A percentile compares a stretch with the other conserved stretches of the same genome.
phyloP scores from a whole-genome alignment of 352 stramenopile genomes.

The Phytophthora niederhauseri region DNA sequence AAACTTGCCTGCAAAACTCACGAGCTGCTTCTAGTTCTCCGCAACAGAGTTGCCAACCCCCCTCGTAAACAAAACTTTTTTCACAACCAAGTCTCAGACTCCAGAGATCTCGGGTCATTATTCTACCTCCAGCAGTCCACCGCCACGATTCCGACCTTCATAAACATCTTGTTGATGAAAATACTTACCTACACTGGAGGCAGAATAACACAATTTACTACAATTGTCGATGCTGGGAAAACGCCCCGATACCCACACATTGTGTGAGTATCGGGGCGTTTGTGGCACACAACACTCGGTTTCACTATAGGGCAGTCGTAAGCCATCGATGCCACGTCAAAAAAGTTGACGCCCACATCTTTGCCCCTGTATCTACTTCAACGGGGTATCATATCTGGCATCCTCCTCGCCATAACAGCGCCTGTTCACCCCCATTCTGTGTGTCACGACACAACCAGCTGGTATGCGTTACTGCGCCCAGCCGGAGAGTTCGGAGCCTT shows the following conservation, averaged over 20 bases:
- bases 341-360: neutral
- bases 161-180: neutral
- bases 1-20: neutral
- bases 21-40: neutral
- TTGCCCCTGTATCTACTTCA: neutral
- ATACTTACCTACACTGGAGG: too few relatives aligned
- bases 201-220: too few relatives aligned
- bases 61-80: neutral
- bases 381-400: neutral
- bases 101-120: neutral
- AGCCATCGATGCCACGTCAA: neutral
- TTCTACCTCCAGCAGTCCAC: neutral
- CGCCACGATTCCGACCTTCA: neutral
- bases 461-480: constrained; percentile 1
- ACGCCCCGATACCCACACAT: too few relatives aligned
- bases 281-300: too few relatives aligned
- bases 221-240: too few relatives aligned
- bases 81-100: neutral
- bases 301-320: too few relatives aligned
- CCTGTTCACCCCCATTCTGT: neutral
- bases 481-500: constrained; percentile 16
- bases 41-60: neutral
- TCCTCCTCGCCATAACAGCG: neutral
- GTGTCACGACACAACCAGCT: neutral
- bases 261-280: too few relatives aligned